A percentile compares a stretch with the other conserved stretches of the same genome.
Conservation (phyloP, 768 basidiomycete genomes). For the Pleurotus eryngii region DNA sequence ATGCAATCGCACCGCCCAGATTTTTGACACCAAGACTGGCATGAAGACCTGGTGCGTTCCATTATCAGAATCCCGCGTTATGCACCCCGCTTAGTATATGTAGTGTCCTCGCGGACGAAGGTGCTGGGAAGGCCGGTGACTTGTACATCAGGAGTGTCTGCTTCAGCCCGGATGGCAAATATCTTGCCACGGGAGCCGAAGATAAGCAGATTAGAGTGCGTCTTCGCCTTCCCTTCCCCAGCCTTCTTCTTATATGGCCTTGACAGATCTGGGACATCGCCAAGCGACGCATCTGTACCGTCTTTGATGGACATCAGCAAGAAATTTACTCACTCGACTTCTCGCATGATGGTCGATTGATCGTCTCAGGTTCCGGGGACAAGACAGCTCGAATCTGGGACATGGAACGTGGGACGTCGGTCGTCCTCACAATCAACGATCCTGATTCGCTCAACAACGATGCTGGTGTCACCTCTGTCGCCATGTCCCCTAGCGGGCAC, state of each 20-base stretch:
- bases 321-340: constrained; percentile 95
- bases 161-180: constrained; percentile 92
- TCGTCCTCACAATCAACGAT: constrained; percentile 48
- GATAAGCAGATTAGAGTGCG: constrained; percentile 49
- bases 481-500: constrained; percentile 72
- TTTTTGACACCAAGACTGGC: constrained; percentile 92
- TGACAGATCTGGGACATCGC: constrained; percentile 86
- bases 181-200: constrained; percentile 92
- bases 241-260: background rate
- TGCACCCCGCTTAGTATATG: constrained; percentile 1
- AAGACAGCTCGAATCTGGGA: constrained; percentile 30
- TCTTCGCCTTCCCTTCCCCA: constrained; percentile 31
- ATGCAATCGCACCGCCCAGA: constrained; percentile 91
- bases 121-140: constrained; percentile 71
- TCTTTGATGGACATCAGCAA: constrained; percentile 82
- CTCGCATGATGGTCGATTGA: constrained; percentile 67
- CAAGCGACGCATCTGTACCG: constrained; percentile 63
- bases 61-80: background rate
- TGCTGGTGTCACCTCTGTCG: constrained; percentile 75
- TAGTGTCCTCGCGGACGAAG: constrained; percentile 77
- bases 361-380: constrained; percentile 78
- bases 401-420: constrained; percentile 29
- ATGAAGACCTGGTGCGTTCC: constrained; percentile 71
- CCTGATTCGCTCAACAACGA: constrained; percentile 39
- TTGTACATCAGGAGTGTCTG: constrained; percentile 92